Percentiles rank a stretch among this genome's conserved stretches.
Conservation (phyloP, 1,284 basidiomycete species). For the Papiliotrema fonsecae region DNA sequence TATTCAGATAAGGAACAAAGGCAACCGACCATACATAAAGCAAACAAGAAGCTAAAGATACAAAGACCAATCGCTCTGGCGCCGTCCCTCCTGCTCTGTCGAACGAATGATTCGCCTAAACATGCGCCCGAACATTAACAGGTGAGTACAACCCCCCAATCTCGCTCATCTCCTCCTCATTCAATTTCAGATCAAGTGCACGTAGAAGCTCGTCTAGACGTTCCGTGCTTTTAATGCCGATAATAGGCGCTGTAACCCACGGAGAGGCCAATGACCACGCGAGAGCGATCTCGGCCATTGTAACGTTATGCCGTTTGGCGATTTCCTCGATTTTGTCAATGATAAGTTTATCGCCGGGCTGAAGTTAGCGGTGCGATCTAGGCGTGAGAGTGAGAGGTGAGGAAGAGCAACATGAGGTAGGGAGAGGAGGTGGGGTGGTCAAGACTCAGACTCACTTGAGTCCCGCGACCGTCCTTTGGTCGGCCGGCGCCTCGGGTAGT, state of each 20-base stretch:
- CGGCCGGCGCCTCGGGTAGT: slow-evolving; percentile 14
- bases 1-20: no score
- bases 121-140: not conserved
- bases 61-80: no score
- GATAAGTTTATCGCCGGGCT: slow-evolving; percentile 69
- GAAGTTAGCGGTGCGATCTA: no score
- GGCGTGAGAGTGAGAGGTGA: no score
- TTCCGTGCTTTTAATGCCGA: slow-evolving; percentile 25
- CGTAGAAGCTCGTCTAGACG: slow-evolving; percentile 33
- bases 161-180: slow-evolving; percentile 21
- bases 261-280: slow-evolving; percentile 24
- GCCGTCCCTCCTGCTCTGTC: no score
- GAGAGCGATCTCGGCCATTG: slow-evolving; percentile 55
- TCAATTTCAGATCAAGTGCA: slow-evolving; percentile 21
- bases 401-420: no score
- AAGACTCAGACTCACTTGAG: not conserved
- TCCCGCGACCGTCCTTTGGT: slow-evolving; percentile 11
- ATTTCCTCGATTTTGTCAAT: slow-evolving; percentile 56
- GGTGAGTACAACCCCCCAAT: slow-evolving; percentile 15
- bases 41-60: no score
- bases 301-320: slow-evolving; percentile 52
- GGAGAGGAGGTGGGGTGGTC: no score
- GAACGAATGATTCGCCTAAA: no score
- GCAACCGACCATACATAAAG: no score
- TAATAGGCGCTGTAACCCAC: slow-evolving; percentile 35